Evolutionary conservation across 2,329 filamentous ascomycete species (phyloP), one percentile per base, ranked within the genome.

Genomic region (Penicillium sp.): DNA sequence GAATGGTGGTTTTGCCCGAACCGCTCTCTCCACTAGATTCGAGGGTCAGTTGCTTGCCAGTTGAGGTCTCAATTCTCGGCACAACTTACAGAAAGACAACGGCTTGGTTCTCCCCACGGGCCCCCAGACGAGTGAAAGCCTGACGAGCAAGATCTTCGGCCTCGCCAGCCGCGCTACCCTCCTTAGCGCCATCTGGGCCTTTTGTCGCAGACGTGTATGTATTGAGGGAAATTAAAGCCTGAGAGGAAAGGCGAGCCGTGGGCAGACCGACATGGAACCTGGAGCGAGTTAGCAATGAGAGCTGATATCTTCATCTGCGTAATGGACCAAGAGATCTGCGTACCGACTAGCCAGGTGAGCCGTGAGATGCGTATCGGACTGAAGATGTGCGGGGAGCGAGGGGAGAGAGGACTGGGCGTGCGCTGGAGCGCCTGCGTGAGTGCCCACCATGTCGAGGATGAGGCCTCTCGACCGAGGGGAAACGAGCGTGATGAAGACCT

Each of bases 251-350:
- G 42, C 85, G 85, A 46, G 94, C 91, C 0, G 92, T 96, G 8
- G 94, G 91, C 52, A 94, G 78, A 47, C 90, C 89, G 46, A 95
- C 89, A 76, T 99, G 94, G 73, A 96, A 99, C 47, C 93, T 91
- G 71, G 84, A 86, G 87, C 82, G 78, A 4, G 41, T 44, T 57
- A 58, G 45, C 47, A 40, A 54, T n/a, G 34, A 10, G 36, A 34
- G 21, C 8, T 9, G 13, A 30, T 9, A 20, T n/a, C n/a, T 12
- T 26, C 7, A 13, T 26, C 24, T 10, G 4, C n/a, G n/a, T n/a
- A n/a, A n/a, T n/a, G n/a, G n/a, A n/a, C n/a, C n/a, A n/a, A n/a
- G n/a, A n/a, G n/a, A 30, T 54, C 7, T 12, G 39, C 50, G 37
- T 72, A 78, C 75, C 77, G 73, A 62, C 77, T 79, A n/a, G 77